Base-by-base conservation (phyloP, 345 rosid species). In the Cardamine resedifolia region DNA sequence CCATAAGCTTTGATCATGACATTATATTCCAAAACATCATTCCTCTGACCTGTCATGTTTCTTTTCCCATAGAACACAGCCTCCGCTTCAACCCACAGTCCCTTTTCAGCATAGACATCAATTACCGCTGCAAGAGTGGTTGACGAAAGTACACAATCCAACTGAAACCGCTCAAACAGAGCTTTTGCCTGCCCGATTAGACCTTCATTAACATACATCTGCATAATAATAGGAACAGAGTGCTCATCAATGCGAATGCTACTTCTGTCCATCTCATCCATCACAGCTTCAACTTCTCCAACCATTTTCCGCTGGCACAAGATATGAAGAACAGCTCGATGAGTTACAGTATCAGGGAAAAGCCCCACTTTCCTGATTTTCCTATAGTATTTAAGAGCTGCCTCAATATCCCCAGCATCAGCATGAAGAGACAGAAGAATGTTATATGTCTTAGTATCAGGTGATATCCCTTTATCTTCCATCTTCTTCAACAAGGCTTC, bases 1-100 rank as follows among this genome's bases (percentile, higher is more conserved):
- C 98, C 98, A 78, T 86, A 93, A 65, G 94, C 96, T 83, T 90
- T 93, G 72, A 93, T 68, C 98, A 90, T 87, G 62, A 89, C 93
- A 64, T 93, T 90, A 41, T 87, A 90, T 57, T 90, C 96, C 76
- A 84, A 45, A 71, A 88, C 82, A 78, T 81, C 87, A 64, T 81
- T 88, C 78, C 81, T 85, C 68, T 76, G 84, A 67, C 80, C 83
- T 33, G 36, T 59, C 56, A 70, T 47, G 55, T 71, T 78, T 57
- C 85, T 86, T 71, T 82, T 88, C 15, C 88, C 63, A 51, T 83
- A 70, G 75, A 92, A 88, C 43, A 87, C 77, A 69, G 79, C 73
- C 80, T 93, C 96, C 0, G 97, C 90, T 81, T 93, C 98, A 62
- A 81, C 85, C 90, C 94, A 87, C 75, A 90, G 65, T 33, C 90